phyloP scores from a whole-genome alignment of 331 rosid genomes.

The Acacia concinna region DNA sequence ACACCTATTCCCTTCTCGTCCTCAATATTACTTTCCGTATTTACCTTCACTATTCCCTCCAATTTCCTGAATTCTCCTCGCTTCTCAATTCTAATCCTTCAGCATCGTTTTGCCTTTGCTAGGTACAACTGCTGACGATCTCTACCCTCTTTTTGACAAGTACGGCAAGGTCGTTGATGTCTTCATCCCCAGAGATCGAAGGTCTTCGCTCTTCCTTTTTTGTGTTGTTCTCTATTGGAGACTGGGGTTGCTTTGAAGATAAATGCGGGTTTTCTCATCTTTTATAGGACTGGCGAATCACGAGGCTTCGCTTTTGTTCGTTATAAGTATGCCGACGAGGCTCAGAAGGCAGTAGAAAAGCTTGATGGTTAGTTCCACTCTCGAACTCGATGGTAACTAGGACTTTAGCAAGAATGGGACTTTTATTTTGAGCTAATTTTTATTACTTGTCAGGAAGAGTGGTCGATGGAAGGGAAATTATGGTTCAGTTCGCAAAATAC shows the following conservation, averaged over 20 bases:
- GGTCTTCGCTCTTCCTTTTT: slow-evolving; percentile 27
- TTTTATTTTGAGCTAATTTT: background rate
- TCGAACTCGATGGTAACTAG: background rate
- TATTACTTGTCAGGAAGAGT: slow-evolving; percentile 48
- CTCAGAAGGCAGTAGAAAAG: slow-evolving; percentile 67
- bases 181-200: slow-evolving; percentile 73
- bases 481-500: slow-evolving; percentile 83
- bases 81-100: background rate
- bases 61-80: background rate
- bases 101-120: background rate
- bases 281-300: slow-evolving; percentile 62
- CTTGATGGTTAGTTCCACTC: slow-evolving; percentile 51
- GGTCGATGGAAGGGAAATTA: slow-evolving; percentile 75
- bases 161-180: slow-evolving; percentile 80
- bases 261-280: background rate
- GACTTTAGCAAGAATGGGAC: background rate
- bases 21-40: slow-evolving; percentile 80
- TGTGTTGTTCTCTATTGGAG: background rate
- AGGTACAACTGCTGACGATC: slow-evolving; percentile 79
- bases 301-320: slow-evolving; percentile 76
- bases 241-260: background rate
- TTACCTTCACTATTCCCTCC: background rate
- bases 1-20: slow-evolving; percentile 75
- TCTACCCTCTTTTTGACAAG: slow-evolving; percentile 71
- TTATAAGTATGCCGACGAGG: slow-evolving; percentile 74